A percentile compares a stretch with the other conserved stretches of the same genome.
Evolutionary conservation across 768 basidiomycete species (phyloP).

Genomic region (Obba rivulosa): DNA sequence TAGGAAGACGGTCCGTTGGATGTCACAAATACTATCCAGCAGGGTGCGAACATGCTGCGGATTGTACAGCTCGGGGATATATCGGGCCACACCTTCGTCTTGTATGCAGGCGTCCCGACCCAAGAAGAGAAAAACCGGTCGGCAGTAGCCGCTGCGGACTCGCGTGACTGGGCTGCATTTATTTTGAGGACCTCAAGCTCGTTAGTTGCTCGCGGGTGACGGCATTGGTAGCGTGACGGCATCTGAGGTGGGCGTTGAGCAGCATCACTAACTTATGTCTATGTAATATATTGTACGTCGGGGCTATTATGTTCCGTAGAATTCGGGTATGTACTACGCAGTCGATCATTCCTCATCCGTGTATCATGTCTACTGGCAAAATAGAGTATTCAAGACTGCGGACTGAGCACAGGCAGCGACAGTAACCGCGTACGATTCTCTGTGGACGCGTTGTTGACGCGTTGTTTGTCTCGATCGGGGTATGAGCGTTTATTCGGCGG

Average conservation of each 20-base stretch:
- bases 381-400: too few relatives aligned
- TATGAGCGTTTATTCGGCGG: too few relatives aligned
- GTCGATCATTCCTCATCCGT: too few relatives aligned
- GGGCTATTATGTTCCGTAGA: too few relatives aligned
- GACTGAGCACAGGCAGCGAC: too few relatives aligned
- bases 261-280: not conserved
- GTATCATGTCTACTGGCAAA: too few relatives aligned
- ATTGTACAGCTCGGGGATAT: conserved; percentile 15
- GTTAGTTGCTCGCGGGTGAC: not conserved
- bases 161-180: conserved; percentile 1
- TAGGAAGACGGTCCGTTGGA: conserved; percentile 14
- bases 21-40: conserved; percentile 9
- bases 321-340: too few relatives aligned
- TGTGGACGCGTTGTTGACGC: too few relatives aligned
- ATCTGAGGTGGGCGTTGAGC: not conserved
- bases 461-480: too few relatives aligned
- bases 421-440: too few relatives aligned
- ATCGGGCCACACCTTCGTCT: conserved; percentile 15
- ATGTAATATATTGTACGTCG: not conserved
- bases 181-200: not conserved
- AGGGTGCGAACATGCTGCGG: conserved; percentile 12
- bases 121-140: not conserved
- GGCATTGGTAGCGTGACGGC: not conserved
- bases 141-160: not conserved
- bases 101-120: conserved; percentile 6